Evolutionary conservation across 345 rosid genomes (phyloP).

Genomic region (Brassica rapa): DNA sequence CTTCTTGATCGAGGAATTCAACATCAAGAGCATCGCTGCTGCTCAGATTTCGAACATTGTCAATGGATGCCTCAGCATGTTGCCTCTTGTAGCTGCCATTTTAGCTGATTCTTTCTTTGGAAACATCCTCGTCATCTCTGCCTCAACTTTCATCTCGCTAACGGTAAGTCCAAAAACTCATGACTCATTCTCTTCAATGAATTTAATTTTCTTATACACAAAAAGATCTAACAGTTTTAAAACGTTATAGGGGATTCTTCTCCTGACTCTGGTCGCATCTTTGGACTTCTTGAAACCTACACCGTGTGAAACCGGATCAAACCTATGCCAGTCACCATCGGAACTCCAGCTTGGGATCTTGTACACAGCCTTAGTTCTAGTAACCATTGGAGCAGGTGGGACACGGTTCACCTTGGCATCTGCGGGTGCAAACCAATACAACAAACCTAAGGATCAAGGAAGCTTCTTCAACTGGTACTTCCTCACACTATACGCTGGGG

Average conservation of each 20-base stretch:
- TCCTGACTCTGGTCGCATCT: conserved; percentile 43
- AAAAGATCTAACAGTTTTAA: not conserved
- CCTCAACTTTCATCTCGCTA: conserved; percentile 42
- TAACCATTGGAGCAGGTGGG: conserved; percentile 11
- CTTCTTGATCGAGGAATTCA: conserved; percentile 45
- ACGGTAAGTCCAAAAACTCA: conserved; percentile 35
- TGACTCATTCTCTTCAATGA: not conserved
- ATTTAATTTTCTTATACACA: no score
- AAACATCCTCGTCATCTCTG: conserved; percentile 36
- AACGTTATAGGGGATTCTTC: conserved; percentile 3
- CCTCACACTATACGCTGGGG: conserved; percentile 31
- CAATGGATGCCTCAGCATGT: conserved; percentile 40
- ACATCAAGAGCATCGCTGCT: conserved; percentile 48
- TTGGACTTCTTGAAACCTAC: not conserved
- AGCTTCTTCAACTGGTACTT: conserved; percentile 44
- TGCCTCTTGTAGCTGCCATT: conserved; percentile 51
- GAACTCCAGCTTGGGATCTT: conserved; percentile 36
- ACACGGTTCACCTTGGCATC: not conserved
- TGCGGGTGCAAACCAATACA: conserved; percentile 54
- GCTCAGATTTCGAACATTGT: conserved; percentile 44
- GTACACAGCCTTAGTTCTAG: conserved; percentile 45
- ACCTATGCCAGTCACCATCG: conserved; percentile 38
- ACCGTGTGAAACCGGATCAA: conserved; percentile 2
- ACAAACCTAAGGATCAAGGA: not conserved
- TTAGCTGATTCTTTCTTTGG: conserved; percentile 52